phyloP scores from a whole-genome alignment of 345 rosid genomes.

The Mercurialis annua region DNA sequence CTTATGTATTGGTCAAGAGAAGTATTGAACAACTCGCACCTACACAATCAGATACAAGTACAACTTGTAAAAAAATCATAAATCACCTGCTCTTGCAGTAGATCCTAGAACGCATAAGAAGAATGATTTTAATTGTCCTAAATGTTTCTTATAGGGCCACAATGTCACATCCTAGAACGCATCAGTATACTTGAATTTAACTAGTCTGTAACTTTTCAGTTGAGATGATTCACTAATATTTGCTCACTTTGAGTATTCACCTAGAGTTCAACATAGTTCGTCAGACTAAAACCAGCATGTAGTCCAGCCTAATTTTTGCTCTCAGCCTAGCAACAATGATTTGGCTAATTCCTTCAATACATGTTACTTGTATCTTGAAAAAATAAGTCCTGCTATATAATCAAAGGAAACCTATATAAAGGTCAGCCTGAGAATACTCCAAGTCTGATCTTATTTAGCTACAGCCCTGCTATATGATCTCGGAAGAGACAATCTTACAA shows the following conservation, averaged over 20 bases:
- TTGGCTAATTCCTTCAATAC: background rate
- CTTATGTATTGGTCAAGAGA: constrained; percentile 76
- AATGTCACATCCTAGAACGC: too few relatives aligned
- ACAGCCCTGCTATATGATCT: background rate
- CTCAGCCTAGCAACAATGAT: background rate
- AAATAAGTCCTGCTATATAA: background rate
- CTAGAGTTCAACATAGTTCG: background rate
- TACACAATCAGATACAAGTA: constrained; percentile 20
- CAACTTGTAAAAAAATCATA: too few relatives aligned
- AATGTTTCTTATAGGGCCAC: too few relatives aligned
- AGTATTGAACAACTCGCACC: constrained; percentile 74
- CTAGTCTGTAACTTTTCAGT: too few relatives aligned
- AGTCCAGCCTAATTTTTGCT: background rate
- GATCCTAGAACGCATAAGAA: too few relatives aligned
- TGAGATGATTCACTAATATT: too few relatives aligned
- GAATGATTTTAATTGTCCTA: too few relatives aligned
- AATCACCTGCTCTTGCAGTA: too few relatives aligned
- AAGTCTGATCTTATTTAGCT: background rate
- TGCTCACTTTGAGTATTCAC: too few relatives aligned
- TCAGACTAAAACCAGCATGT: background rate
- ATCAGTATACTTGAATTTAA: too few relatives aligned
- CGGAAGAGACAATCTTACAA: too few relatives aligned
- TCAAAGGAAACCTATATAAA: background rate
- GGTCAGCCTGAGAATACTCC: background rate
- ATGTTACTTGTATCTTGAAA: too few relatives aligned